Base-by-base conservation (phyloP, 192 early-diverging fungal genomes). In the Coemansia sp. region DNA sequence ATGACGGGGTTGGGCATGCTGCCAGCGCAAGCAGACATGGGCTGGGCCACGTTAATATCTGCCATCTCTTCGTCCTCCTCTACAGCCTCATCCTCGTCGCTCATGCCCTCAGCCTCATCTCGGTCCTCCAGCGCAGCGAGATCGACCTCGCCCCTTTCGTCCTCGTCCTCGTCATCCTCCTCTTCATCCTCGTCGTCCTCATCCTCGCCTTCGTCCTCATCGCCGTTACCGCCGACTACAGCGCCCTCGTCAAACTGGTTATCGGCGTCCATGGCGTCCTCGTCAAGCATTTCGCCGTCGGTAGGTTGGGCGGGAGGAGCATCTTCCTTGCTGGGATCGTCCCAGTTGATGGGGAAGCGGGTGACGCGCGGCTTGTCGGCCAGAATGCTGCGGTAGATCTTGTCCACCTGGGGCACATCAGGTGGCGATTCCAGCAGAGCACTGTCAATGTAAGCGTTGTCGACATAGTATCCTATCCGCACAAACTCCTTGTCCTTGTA, bases 401-500 rank as follows among this genome's bases (percentile, higher is more conserved):
- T 93, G 12, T 90, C 89, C 45, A 94, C 79, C 23, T 78, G 69
- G 14, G 91, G 84, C 31, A 74, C 72, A n/a, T 83, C 83, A 36
- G 95, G 97, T 34, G 93, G 92, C 42, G 88, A 85, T 56, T 89
- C 85, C 64, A 89, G 85, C 45, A 95, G 71, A 59, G 86, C 89
- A 70, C 93, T 91, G 56, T 95, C 94, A 33, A 69, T 59, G 72
- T 98, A 99, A 57, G 96, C 92, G 78, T 95, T 97, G 84, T 99
- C 94, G 48, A 99, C 94, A 69, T 96, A 97, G 82, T 99, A 99
- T 13, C 95, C 97, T 55, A 99, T 93, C 67, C 95, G 88, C 57
- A 97, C 93, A 84, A 98, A 99, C 82, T 96, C 94, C 69, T 90
- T 88, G 47, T 88, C 89, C 66, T 87, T 86, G 76, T 98, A 99